These are phyloP conservation scores for Apophysomyces ossiformis DNA, from an alignment of 371 early-diverging fungal genomes.

Conservation along the genomic window DNA sequence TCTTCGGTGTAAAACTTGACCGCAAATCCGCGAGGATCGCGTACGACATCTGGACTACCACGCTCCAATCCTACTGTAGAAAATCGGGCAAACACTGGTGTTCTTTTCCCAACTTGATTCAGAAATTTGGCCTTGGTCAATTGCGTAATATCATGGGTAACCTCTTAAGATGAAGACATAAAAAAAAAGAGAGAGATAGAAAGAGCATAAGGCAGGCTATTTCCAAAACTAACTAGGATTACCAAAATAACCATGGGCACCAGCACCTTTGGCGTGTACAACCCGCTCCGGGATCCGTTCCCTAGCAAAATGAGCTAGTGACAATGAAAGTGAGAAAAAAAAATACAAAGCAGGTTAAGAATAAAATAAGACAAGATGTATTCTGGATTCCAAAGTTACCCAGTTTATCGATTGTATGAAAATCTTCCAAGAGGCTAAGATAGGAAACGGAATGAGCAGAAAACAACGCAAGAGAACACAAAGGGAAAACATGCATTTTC, in stretches of 20 bases:
- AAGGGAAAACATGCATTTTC: neutral
- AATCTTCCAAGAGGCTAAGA: constrained; percentile 64
- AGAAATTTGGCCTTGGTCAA: constrained; percentile 80
- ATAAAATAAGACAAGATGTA: neutral
- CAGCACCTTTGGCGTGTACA: constrained; percentile 85
- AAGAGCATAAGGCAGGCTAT: no score
- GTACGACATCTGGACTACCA: constrained; percentile 76
- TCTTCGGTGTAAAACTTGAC: constrained; percentile 82
- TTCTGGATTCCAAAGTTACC: constrained; percentile 12
- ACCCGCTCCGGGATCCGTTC: constrained; percentile 86
- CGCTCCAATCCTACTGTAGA: constrained; percentile 83
- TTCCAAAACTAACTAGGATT: neutral
- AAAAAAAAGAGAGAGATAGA: no score
- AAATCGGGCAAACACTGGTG: constrained; percentile 81
- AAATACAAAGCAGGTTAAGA: constrained; percentile 1
- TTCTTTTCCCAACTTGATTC: constrained; percentile 72
- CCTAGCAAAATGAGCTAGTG: constrained; percentile 75
- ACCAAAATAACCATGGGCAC: constrained; percentile 84
- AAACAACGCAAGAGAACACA: constrained; percentile 1
- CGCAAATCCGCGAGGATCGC: constrained; percentile 83
- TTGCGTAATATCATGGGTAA: constrained; percentile 74
- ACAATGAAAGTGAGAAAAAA: constrained; percentile 60
- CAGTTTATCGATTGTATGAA: constrained; percentile 80
- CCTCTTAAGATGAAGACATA: constrained; percentile 43
- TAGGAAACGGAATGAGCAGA: neutral